Evolutionary conservation across 2,329 filamentous ascomycete species (phyloP).

Genomic region (Verticillium tricorpus): DNA sequence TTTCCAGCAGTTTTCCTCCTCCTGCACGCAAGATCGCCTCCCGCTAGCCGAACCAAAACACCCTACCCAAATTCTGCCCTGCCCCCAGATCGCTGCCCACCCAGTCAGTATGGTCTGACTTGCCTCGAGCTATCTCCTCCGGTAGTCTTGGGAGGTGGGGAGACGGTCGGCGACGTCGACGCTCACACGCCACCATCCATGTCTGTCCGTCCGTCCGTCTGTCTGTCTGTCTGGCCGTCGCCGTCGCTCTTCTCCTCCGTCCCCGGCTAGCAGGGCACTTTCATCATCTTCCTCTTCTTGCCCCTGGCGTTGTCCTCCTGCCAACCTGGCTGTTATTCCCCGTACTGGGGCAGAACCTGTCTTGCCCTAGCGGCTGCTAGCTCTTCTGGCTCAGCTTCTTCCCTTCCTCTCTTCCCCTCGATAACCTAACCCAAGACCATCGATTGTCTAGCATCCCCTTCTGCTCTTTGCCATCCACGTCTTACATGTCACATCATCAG

Average conservation of each 20-base stretch:
- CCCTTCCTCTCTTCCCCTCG: neutral
- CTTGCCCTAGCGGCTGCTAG: neutral
- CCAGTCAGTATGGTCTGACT: neutral
- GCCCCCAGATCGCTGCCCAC: neutral
- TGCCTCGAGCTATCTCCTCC: no score
- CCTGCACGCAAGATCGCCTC: neutral
- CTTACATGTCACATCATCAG: neutral
- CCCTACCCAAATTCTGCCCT: neutral
- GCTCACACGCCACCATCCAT: neutral
- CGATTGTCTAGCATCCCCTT: neutral
- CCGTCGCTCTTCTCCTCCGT: no score
- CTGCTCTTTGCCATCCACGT: neutral
- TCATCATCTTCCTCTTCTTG: neutral
- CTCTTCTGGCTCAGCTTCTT: neutral
- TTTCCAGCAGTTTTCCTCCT: neutral
- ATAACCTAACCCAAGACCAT: neutral
- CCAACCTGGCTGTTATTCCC: neutral
- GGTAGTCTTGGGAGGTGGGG: no score
- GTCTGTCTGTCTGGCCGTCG: neutral
- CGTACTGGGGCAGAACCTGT: neutral
- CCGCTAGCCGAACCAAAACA: neutral
- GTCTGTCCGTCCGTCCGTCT: neutral
- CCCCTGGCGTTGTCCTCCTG: neutral
- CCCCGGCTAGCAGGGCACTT: no score
- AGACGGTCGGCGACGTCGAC: no score